Evolutionary conservation across 306 rosid genomes (phyloP).

Genomic region (Acacia crassicarpa): DNA sequence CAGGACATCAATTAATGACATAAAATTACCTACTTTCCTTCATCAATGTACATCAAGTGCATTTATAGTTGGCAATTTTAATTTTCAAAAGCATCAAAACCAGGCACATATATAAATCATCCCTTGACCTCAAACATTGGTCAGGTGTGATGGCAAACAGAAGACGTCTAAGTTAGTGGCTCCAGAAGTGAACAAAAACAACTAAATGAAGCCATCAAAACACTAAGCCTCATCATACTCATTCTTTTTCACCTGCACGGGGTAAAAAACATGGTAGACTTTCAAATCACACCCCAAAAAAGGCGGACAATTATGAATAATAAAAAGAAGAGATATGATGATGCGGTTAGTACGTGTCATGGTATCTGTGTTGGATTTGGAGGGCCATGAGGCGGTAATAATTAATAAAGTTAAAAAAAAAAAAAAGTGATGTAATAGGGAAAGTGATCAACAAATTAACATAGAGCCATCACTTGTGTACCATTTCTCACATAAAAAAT

Average conservation of each 20-base stretch:
- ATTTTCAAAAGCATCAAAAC: neutral
- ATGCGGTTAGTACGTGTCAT: neutral
- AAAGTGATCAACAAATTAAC: neutral
- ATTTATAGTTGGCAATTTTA: neutral
- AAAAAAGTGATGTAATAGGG: neutral
- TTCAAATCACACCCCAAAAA: constrained; percentile 14
- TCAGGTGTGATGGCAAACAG: neutral
- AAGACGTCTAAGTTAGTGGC: constrained; percentile 38
- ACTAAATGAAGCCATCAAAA: neutral
- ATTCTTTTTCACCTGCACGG: neutral
- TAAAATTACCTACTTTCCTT: neutral
- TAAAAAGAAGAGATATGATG: neutral
- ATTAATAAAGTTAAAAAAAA: constrained; percentile 4
- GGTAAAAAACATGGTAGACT: neutral
- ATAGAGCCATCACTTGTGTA: neutral
- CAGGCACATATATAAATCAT: neutral
- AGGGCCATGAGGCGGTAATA: constrained; percentile 25
- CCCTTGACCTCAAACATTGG: neutral
- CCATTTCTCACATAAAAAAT: neutral
- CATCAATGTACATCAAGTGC: neutral
- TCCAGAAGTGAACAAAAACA: constrained; percentile 51
- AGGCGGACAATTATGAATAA: neutral
- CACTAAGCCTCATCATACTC: constrained; percentile 22
- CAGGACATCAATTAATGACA: neutral
- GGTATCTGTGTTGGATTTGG: constrained; percentile 38